Conservation (phyloP, 768 basidiomycete species). For the Mycena metata region DNA sequence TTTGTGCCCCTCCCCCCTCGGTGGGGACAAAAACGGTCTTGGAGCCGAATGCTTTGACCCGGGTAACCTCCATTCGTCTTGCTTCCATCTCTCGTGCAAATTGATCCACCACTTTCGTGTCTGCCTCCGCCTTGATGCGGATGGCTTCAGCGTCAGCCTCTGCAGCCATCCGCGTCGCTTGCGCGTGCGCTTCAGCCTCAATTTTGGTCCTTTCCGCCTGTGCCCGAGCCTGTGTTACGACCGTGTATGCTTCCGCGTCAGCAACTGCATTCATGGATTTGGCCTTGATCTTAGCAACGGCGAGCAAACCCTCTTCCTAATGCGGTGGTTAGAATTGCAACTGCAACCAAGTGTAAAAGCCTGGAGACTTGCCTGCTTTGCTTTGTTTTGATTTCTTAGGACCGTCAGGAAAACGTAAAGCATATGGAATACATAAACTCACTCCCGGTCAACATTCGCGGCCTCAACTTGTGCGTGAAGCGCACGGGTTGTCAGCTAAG, state of each 20-base stretch:
- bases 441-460: conserved; percentile 60
- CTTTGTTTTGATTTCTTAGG: conserved; percentile 64
- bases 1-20: conserved; percentile 68
- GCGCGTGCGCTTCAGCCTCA: conserved; percentile 82
- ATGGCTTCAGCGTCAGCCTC: conserved; percentile 82
- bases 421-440: background rate
- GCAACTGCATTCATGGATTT: conserved; percentile 70
- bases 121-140: conserved; percentile 74
- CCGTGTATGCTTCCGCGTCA: conserved; percentile 81
- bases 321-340: no score
- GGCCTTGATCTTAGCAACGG: conserved; percentile 84
- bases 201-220: conserved; percentile 79
- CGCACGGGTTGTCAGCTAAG: conserved; percentile 66
- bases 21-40: conserved; percentile 80
- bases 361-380: no score
- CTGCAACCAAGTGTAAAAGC: no score
- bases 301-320: conserved; percentile 78
- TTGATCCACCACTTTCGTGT: conserved; percentile 68
- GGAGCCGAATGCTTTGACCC: conserved; percentile 75
- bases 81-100: conserved; percentile 86
- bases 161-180: conserved; percentile 81
- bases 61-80: conserved; percentile 72
- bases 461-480: conserved; percentile 91
- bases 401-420: no score
- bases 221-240: conserved; percentile 82